A percentile compares a stretch with the other conserved stretches of the same genome.
Conservation (phyloP, 106 monocot genomes). For the Chionographis japonica region DNA sequence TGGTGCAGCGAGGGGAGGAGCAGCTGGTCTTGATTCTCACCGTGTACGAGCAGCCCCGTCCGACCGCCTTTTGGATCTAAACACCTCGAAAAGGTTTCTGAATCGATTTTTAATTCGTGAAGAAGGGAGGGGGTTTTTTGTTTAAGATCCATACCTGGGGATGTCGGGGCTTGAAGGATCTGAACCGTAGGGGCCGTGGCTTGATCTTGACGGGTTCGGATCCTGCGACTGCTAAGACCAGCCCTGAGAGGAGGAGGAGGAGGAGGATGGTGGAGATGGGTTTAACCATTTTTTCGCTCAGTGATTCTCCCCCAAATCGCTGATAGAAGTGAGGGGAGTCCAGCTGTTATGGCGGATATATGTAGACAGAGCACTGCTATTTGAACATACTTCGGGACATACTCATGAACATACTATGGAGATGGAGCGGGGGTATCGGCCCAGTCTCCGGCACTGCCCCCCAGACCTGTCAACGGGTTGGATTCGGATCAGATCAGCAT, state of each 20-base stretch:
- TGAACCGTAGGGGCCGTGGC: slow-evolving; percentile 20
- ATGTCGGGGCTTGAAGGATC: slow-evolving; percentile 16
- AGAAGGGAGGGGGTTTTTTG: neutral
- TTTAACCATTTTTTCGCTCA: too few species aligned
- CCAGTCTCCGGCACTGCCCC: too few species aligned
- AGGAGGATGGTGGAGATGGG: neutral
- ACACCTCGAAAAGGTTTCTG: neutral
- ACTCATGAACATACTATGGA: too few species aligned
- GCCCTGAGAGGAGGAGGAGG: slow-evolving; percentile 1
- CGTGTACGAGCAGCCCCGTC: slow-evolving; percentile 50
- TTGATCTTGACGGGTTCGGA: slow-evolving; percentile 7
- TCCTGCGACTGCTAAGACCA: neutral
- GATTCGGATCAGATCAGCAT: too few species aligned
- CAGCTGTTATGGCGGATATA: neutral
- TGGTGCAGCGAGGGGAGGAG: slow-evolving; percentile 48
- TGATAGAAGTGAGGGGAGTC: neutral
- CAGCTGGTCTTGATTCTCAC: slow-evolving; percentile 87
- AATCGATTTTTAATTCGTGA: neutral
- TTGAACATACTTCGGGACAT: too few species aligned
- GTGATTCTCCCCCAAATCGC: too few species aligned
- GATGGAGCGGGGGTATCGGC: too few species aligned
- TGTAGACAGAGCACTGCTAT: too few species aligned
- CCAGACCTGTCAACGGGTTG: too few species aligned
- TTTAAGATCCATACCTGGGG: slow-evolving; percentile 12
- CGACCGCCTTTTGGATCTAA: slow-evolving; percentile 1